phyloP scores from a whole-genome alignment of 768 basidiomycete species.

The Amanita brunnescens region DNA sequence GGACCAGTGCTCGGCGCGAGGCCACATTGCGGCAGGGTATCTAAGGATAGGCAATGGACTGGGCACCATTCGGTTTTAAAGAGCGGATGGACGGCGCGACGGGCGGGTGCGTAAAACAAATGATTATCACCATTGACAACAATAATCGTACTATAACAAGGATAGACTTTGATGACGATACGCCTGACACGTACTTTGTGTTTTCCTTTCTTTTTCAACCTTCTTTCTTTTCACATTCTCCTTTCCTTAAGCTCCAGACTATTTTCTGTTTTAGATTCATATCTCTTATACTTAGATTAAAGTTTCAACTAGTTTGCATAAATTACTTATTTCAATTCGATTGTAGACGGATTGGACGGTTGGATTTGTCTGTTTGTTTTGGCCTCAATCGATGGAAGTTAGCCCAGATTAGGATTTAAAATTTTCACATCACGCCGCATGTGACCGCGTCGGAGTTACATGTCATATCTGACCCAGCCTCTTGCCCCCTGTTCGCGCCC shows the following conservation, averaged over 20 bases:
- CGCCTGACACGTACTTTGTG: background rate
- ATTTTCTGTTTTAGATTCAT: background rate
- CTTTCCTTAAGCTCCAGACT: background rate
- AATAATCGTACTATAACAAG: background rate
- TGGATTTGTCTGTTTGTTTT: too few species aligned
- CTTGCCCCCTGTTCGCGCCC: too few species aligned
- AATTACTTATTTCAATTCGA: background rate
- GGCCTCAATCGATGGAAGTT: too few species aligned
- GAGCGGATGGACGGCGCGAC: background rate
- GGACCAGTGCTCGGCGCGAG: background rate
- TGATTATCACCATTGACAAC: background rate
- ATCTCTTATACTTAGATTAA: background rate
- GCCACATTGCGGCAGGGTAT: background rate
- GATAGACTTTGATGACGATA: slow-evolving; percentile 4
- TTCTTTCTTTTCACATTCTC: background rate
- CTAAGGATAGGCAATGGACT: background rate
- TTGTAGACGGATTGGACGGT: background rate
- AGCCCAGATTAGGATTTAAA: too few species aligned
- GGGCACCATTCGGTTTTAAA: background rate
- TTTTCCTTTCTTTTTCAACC: background rate
- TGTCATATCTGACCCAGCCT: too few species aligned
- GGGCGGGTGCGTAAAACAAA: background rate
- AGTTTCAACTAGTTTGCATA: background rate
- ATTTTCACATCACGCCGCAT: too few species aligned
- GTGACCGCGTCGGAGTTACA: too few species aligned